A percentile compares a stretch with the other conserved stretches of the same genome.
Evolutionary conservation across 1,284 basidiomycete species (phyloP).

Genomic region (Microstroma glucosiphilum): DNA sequence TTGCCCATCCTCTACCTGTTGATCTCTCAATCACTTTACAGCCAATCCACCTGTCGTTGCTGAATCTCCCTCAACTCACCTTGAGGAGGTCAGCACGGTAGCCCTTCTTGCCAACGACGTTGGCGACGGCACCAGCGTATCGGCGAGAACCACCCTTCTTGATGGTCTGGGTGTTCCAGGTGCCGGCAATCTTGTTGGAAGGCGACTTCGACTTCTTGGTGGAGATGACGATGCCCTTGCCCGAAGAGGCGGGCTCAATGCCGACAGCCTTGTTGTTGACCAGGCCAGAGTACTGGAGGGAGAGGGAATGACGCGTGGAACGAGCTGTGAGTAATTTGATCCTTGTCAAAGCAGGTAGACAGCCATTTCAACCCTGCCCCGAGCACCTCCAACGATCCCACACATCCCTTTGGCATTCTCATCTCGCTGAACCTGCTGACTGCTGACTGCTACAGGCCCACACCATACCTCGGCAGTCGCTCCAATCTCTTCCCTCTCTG

Average conservation of each 20-base stretch:
- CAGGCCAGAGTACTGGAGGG: constrained; percentile 35
- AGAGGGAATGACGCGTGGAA: too few relatives aligned
- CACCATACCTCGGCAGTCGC: too few relatives aligned
- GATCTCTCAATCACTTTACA: constrained; percentile 1
- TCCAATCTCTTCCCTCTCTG: too few relatives aligned
- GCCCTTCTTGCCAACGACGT: constrained; percentile 43
- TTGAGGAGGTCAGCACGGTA: constrained; percentile 47
- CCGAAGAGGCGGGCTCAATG: constrained; percentile 28
- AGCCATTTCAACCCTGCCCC: too few relatives aligned
- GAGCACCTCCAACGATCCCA: too few relatives aligned
- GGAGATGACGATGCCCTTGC: constrained; percentile 38
- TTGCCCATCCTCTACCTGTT: background rate
- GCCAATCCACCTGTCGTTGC: background rate
- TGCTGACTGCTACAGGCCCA: too few relatives aligned
- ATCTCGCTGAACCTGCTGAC: too few relatives aligned
- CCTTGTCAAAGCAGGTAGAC: too few relatives aligned
- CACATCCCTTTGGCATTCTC: too few relatives aligned
- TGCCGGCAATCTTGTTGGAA: constrained; percentile 27
- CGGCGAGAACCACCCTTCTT: constrained; percentile 39
- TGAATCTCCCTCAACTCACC: constrained; percentile 29
- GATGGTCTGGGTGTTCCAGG: constrained; percentile 19
- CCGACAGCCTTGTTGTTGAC: constrained; percentile 48
- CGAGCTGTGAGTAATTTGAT: too few relatives aligned
- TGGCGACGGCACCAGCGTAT: constrained; percentile 40
- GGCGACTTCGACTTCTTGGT: constrained; percentile 45